These are phyloP conservation scores for Bauhinia variegata DNA, from an alignment of 306 rosid genomes.

Conservation along the genomic window DNA sequence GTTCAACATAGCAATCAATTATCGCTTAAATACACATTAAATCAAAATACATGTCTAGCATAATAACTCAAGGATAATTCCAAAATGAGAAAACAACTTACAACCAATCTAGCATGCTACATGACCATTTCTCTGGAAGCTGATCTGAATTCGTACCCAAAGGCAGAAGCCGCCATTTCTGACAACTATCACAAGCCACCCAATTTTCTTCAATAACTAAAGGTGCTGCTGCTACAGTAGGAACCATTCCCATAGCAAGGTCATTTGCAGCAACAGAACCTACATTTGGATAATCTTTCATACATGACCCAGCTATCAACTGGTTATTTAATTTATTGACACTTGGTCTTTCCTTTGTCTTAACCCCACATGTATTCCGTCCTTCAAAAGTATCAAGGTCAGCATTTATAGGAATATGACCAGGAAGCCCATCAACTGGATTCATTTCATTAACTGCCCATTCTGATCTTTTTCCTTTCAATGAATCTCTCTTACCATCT, in stretches of 20 bases:
- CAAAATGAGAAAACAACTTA: constrained; percentile 61
- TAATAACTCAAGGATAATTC: constrained; percentile 28
- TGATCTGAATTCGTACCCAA: constrained; percentile 60
- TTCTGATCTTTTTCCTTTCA: constrained; percentile 41
- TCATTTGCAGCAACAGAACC: constrained; percentile 42
- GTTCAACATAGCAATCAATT: constrained; percentile 28
- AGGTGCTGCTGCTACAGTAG: constrained; percentile 44
- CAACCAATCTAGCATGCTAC: constrained; percentile 93
- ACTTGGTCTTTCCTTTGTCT: constrained; percentile 45
- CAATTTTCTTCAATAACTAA: constrained; percentile 59
- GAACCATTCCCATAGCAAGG: constrained; percentile 37
- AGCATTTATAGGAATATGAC: constrained; percentile 35
- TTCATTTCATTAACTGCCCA: constrained; percentile 39
- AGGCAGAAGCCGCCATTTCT: constrained; percentile 82
- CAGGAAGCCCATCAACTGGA: constrained; percentile 38
- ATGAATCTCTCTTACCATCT: constrained; percentile 41
- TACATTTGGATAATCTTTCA: constrained; percentile 41
- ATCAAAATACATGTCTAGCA: constrained; percentile 20
- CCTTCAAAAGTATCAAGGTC: constrained; percentile 38
- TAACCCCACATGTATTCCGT: constrained; percentile 40
- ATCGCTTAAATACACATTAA: constrained; percentile 22
- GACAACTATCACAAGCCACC: constrained; percentile 83
- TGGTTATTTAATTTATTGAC: constrained; percentile 41
- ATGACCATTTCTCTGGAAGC: constrained; percentile 87
- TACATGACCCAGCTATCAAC: constrained; percentile 35